Evolutionary conservation across 345 rosid genomes (phyloP).

Genomic region (Noccaea caerulescens): DNA sequence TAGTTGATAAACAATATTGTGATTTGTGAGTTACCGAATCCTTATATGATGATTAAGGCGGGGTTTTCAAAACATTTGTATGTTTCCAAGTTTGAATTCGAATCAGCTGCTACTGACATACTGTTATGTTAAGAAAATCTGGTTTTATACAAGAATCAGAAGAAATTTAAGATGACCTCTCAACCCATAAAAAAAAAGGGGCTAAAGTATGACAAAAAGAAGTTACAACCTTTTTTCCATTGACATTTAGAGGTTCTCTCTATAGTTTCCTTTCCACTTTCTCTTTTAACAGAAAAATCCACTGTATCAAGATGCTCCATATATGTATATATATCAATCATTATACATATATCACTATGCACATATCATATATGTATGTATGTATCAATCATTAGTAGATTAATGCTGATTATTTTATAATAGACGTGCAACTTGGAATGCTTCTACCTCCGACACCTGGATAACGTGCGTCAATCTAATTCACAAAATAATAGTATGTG

Average conservation of each 20-base stretch:
- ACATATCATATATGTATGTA: not conserved
- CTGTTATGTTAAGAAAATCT: not conserved
- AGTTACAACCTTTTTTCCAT: not conserved
- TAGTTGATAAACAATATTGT: not conserved
- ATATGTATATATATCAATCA: too few species aligned
- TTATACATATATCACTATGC: not conserved
- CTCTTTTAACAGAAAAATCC: not conserved
- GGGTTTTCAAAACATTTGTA: not conserved
- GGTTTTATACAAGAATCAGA: not conserved
- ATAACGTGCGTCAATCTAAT: slow-evolving; percentile 21
- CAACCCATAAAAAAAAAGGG: not conserved
- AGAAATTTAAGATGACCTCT: not conserved
- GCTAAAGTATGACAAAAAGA: slow-evolving; percentile 2
- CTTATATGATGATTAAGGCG: not conserved
- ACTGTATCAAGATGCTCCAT: slow-evolving; percentile 25
- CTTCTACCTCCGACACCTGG: slow-evolving; percentile 10
- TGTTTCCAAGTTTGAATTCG: not conserved
- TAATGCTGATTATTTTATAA: slow-evolving; percentile 1
- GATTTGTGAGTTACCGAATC: not conserved
- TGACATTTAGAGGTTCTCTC: slow-evolving; percentile 13
- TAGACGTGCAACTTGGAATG: slow-evolving; percentile 23
- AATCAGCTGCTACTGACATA: not conserved
- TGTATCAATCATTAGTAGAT: slow-evolving; percentile 13
- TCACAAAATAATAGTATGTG: slow-evolving; percentile 7
- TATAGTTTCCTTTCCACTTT: not conserved